Base-by-base conservation (phyloP, 2,329 filamentous ascomycete species). In the Xylariaceae sp. region DNA sequence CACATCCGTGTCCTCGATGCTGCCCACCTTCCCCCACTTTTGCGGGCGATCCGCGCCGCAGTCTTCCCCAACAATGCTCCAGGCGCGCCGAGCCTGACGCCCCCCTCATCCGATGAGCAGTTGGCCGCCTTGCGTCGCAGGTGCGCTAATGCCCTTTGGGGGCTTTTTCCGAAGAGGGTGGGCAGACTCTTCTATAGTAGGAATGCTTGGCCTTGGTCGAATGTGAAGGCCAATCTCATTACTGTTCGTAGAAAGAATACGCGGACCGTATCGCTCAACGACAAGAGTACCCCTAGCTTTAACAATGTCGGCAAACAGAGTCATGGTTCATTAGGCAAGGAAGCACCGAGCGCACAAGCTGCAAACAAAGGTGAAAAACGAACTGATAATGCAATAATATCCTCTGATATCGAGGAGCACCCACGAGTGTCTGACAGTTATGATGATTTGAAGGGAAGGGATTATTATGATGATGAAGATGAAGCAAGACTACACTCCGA, bases 31-130 rank as follows among this genome's bases (percentile, higher is more conserved):
- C 82, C 86, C 63, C 73, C 74, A 62, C 67, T 88, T 55, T 77
- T 92, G 58, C 80, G 82, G 63, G 78, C 82, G 55, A 75, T 87
- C 59, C 86, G 93, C 63, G 81, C 79, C 58, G 80, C 86, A 49
- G 73, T 97, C 45, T 97, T 96, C 64, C 92, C 93, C 55, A 86
- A 88, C 68, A 94, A 94, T 67, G 75, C 80, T 57, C 83, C 85
- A 50, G 85, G 83, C 48, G 77, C 80, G 54, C 73, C 82, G 57
- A 75, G 77, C 48, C 69, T 83, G 54, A 68, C 75, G 42, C 76
- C 84, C 41, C 81, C 83, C 48, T 73, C 74, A 39, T 76, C 76
- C 52, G 74, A 82, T 44, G 72, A 79, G 57, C 77, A 81, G 59
- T 70, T 81, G 54, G 71, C 71, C 41, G 74, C 75, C 56, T 81